phyloP scores from a whole-genome alignment of 176 grass and related monocot genomes.

The Bothriochloa decipiens region DNA sequence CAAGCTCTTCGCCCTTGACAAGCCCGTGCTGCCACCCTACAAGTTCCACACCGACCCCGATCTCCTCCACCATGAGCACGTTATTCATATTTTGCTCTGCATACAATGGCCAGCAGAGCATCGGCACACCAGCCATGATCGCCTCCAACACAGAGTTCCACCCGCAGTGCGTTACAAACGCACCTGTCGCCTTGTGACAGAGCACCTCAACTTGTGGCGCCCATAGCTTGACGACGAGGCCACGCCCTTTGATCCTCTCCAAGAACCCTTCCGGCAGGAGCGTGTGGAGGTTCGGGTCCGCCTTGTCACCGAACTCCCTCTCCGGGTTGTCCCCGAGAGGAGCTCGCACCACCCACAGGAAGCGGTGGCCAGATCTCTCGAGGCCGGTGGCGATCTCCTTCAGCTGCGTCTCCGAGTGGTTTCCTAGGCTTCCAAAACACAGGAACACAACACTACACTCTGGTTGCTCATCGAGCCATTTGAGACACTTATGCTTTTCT shows the following conservation, averaged over 20 bases:
- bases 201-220: neutral
- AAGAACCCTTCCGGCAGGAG: constrained; percentile 44
- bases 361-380: constrained; percentile 51
- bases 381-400: constrained; percentile 52
- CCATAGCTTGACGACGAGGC: constrained; percentile 49
- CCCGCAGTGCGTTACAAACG: neutral
- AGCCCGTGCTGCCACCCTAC: constrained; percentile 4
- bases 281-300: neutral
- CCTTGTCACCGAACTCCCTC: neutral
- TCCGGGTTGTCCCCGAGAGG: constrained; percentile 10
- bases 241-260: constrained; percentile 28
- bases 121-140: neutral
- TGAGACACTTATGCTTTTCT: constrained; percentile 40
- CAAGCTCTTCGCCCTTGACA: constrained; percentile 25
- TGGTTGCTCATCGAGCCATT: constrained; percentile 61
- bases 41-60: constrained; percentile 15
- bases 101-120: neutral
- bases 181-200: neutral
- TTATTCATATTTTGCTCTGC: neutral
- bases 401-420: neutral
- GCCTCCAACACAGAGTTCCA: neutral
- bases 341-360: constrained; percentile 49
- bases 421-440: constrained; percentile 48
- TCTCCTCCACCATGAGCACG: neutral
- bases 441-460: constrained; percentile 52